phyloP scores from a whole-genome alignment of 1,284 basidiomycete genomes.

The Ganoderma multipileum region DNA sequence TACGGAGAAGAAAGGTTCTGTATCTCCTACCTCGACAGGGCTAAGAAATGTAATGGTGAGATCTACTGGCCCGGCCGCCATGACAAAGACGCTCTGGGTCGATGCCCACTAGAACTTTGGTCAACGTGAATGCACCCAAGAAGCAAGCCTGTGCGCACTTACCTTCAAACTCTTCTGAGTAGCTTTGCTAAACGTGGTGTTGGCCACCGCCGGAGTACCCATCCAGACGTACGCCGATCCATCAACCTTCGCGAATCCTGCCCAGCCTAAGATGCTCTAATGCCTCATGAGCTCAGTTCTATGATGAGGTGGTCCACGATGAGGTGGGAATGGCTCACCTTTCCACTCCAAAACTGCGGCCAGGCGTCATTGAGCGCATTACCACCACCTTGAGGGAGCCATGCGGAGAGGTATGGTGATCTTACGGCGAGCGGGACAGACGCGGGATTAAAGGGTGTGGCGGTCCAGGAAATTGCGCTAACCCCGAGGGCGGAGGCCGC shows the following conservation, averaged over 20 bases:
- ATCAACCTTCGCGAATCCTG: conserved; percentile 68
- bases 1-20: no score
- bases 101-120: conserved; percentile 57
- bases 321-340: conserved; percentile 42
- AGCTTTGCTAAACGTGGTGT: conserved; percentile 51
- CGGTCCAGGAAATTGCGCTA: conserved; percentile 48
- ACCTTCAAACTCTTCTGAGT: conserved; percentile 64
- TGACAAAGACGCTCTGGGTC: conserved; percentile 65
- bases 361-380: conserved; percentile 64
- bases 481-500: not conserved
- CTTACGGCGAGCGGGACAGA: conserved; percentile 66
- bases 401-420: conserved; percentile 69
- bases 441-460: conserved; percentile 63
- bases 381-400: conserved; percentile 61
- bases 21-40: conserved; percentile 61
- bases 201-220: conserved; percentile 55
- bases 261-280: conserved; percentile 66
- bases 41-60: conserved; percentile 65
- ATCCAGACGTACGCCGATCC: conserved; percentile 63
- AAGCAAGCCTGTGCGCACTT: not conserved
- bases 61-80: conserved; percentile 66
- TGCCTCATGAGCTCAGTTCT: not conserved
- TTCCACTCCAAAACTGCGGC: conserved; percentile 72
- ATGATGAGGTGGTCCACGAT: no score
- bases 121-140: not conserved